Evolutionary conservation across 2,329 filamentous ascomycete species (phyloP), one percentile per base, ranked within the genome.

Genomic region (Xylariales sp.): DNA sequence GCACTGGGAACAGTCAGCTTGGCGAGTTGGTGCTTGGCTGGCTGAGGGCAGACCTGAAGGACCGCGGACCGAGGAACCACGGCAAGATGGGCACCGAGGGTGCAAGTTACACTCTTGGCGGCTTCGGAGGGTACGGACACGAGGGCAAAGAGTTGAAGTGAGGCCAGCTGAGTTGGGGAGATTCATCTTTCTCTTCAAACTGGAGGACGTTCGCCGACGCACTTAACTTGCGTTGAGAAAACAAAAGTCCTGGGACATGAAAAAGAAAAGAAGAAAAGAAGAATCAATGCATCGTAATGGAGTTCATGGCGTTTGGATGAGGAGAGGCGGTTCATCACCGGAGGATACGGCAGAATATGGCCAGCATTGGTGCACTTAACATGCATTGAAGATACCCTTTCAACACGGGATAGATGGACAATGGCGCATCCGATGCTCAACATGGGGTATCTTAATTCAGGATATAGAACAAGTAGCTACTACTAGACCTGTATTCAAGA

Each of bases 1-100:
- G 51, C 20, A 71, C 71, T 2, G 89, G 89, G 25, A 95, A 96
- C 63, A 93, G 86, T 55, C 78, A 80, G 42, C 72, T 97, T 6
- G 90, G 91, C 8, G 86, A 95, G 66, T 65, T 98, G 48, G 93
- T 97, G 21, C 69, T 98, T 51, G 74, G 74, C 41, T 98, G 93
- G 93, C 70, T 98, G 61, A 80, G 80, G 58, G 78, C 86, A 46
- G 91, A 97, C 65, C 64, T 96, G 47, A 69, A 74, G 52, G 82
- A 86, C 51, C 73, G 91, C 50, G 91, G 91, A 0, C 90, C 90
- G 3, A 72, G 91, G 35, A 86, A 70, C 50, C 64, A 78, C 51
- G 67, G 69, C 29, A 68, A 68, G 43, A 64, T 71, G 44, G 73
- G 65, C 0, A 70, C 73, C 3, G 80, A 88, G 63, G 83, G 83